These are phyloP conservation scores for Piedraia hortae DNA, from an alignment of 2,329 filamentous ascomycete species.

Conservation along the genomic window DNA sequence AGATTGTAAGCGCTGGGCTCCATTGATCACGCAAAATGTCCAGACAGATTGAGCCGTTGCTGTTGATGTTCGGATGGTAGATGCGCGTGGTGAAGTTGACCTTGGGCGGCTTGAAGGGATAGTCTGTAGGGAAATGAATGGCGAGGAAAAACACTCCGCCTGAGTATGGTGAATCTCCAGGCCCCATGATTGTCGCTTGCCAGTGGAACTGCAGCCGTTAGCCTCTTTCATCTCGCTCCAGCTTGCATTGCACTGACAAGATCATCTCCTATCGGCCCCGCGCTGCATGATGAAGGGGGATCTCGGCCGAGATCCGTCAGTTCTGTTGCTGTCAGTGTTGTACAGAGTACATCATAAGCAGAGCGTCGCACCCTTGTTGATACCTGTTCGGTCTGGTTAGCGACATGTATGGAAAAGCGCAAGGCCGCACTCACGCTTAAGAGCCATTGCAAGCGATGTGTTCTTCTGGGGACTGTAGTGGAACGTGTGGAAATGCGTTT, in stretches of 20 bases:
- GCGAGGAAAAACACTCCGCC: conserved; percentile 97
- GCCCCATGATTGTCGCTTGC: conserved; percentile 99
- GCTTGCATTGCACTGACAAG: conserved; percentile 38
- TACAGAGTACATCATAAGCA: too few species aligned
- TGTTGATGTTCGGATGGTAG: conserved; percentile 99
- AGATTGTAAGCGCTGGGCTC: conserved; percentile 94
- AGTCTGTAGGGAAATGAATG: conserved; percentile 98
- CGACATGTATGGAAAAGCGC: background rate
- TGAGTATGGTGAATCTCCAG: conserved; percentile 87
- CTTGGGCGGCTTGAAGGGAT: conserved; percentile 99
- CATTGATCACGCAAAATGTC: conserved; percentile 97
- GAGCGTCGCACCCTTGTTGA: conserved; percentile 1
- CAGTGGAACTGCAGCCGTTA: conserved; percentile 58
- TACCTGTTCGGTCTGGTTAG: conserved; percentile 1
- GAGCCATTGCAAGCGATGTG: conserved; percentile 1
- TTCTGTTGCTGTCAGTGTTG: conserved; percentile 1
- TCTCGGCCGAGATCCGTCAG: conserved; percentile 26
- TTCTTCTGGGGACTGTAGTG: background rate
- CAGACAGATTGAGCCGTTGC: conserved; percentile 94
- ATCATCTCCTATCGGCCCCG: conserved; percentile 88
- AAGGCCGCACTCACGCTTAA: conserved; percentile 1
- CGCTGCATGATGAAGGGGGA: conserved; percentile 94
- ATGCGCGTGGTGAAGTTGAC: conserved; percentile 99
- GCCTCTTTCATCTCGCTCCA: background rate
- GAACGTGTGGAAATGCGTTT: background rate